These are phyloP conservation scores for Allantophomopsis cytisporea DNA, from an alignment of 2,329 filamentous ascomycete genomes.

Conservation along the genomic window DNA sequence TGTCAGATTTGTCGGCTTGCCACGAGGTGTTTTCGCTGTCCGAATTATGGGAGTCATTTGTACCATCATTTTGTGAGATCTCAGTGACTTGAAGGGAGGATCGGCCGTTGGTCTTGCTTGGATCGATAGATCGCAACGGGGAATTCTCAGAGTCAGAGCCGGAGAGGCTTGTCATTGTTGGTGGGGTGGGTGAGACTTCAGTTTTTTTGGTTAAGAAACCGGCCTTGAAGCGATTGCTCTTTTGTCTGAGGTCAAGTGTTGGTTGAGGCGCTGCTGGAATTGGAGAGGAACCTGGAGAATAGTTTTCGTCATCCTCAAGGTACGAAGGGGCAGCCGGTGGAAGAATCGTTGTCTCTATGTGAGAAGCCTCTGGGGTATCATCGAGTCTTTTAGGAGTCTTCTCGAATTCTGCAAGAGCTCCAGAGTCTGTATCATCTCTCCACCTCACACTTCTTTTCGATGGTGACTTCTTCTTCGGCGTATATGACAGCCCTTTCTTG, in stretches of 20 bases:
- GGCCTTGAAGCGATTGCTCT: slow-evolving; percentile 70
- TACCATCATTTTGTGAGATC: slow-evolving; percentile 10
- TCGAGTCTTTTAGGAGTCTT: slow-evolving; percentile 68
- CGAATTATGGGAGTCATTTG: slow-evolving; percentile 21
- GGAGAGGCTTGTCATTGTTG: slow-evolving; percentile 43
- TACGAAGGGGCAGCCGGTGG: slow-evolving; percentile 39
- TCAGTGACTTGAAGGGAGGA: slow-evolving; percentile 23
- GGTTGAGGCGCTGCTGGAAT: slow-evolving; percentile 40
- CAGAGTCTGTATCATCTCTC: slow-evolving; percentile 82
- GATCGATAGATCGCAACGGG: slow-evolving; percentile 37
- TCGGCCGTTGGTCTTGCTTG: slow-evolving; percentile 31
- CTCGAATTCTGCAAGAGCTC: slow-evolving; percentile 78
- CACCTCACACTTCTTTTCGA: slow-evolving; percentile 72
- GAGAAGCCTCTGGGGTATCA: slow-evolving; percentile 40
- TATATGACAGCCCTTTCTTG: slow-evolving; percentile 68
- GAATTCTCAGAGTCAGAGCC: slow-evolving; percentile 41
- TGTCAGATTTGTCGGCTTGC: slow-evolving; percentile 12
- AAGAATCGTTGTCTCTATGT: slow-evolving; percentile 29
- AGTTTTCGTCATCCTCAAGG: slow-evolving; percentile 20
- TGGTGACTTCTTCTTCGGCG: slow-evolving; percentile 64
- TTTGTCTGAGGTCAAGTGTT: slow-evolving; percentile 46
- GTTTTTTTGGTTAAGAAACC: slow-evolving; percentile 65
- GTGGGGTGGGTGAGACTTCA: slow-evolving; percentile 47
- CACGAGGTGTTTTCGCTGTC: slow-evolving; percentile 16
- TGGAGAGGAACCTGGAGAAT: slow-evolving; percentile 34